Evolutionary conservation across 441 rosid species (phyloP).

Genomic region (Pelargonium cotyledonis): DNA sequence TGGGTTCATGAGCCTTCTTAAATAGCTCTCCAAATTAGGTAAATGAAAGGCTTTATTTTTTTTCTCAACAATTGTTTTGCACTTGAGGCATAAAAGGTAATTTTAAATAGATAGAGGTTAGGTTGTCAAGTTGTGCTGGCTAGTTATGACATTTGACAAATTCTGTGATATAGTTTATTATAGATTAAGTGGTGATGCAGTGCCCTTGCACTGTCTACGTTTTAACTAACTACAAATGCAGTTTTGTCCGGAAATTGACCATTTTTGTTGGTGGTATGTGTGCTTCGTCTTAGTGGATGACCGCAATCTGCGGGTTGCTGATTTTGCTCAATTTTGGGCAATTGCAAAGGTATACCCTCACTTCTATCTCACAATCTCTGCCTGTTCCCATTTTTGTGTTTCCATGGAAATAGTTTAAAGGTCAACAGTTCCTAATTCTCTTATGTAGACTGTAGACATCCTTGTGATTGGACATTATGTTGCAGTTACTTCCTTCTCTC

Average conservation of each 20-base stretch:
- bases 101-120: constrained; percentile 20
- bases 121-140: constrained; percentile 22
- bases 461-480: constrained; percentile 20
- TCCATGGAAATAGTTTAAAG: constrained; percentile 35
- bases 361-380: constrained; percentile 50
- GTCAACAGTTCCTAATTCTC: constrained; percentile 35
- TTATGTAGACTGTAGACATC: constrained; percentile 14
- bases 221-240: constrained; percentile 91
- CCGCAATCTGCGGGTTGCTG: constrained; percentile 99
- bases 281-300: constrained; percentile 99
- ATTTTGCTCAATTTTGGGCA: constrained; percentile 99
- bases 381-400: constrained; percentile 32
- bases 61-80: constrained; percentile 18
- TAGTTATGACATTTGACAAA: constrained; percentile 33
- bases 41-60: constrained; percentile 15
- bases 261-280: constrained; percentile 89
- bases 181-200: constrained; percentile 73
- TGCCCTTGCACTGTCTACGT: constrained; percentile 76
- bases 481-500: neutral
- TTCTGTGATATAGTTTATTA: constrained; percentile 43
- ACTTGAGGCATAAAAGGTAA: constrained; percentile 26
- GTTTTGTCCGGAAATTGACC: constrained; percentile 96
- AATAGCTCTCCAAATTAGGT: constrained; percentile 23
- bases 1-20: constrained; percentile 18
- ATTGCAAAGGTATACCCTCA: constrained; percentile 93